A percentile compares a stretch with the other conserved stretches of the same genome.
Evolutionary conservation across 2,329 filamentous ascomycete genomes (phyloP).

Genomic region (Xylariaceae sp.): DNA sequence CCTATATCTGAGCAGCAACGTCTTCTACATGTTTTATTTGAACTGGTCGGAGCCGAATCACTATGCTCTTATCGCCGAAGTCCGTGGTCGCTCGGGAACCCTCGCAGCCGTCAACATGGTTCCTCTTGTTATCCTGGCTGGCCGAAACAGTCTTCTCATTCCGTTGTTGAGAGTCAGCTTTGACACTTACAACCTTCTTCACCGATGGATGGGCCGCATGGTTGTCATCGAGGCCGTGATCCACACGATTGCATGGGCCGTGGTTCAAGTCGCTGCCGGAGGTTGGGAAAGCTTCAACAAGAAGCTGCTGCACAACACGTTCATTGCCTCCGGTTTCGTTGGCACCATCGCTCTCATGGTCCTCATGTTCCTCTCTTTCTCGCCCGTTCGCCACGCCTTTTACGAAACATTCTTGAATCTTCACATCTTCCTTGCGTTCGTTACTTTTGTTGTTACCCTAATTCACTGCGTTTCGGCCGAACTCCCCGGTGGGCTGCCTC

Average conservation of each 20-base stretch:
- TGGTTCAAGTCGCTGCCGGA: constrained; percentile 62
- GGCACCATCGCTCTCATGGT: constrained; percentile 57
- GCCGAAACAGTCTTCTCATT: constrained; percentile 91
- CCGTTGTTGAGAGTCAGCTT: constrained; percentile 78
- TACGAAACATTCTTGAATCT: constrained; percentile 93
- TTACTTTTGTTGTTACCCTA: constrained; percentile 67
- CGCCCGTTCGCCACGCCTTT: constrained; percentile 83
- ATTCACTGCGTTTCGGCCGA: constrained; percentile 67
- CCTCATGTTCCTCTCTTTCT: constrained; percentile 65
- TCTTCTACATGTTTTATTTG: constrained; percentile 57
- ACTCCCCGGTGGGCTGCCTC: constrained; percentile 61
- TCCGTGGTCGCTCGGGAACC: constrained; percentile 79
- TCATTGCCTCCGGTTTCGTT: constrained; percentile 61
- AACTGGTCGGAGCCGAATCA: constrained; percentile 54
- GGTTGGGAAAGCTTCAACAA: constrained; percentile 55
- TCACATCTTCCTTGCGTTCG: constrained; percentile 70
- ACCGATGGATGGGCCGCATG: constrained; percentile 76
- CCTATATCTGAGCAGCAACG: constrained; percentile 55
- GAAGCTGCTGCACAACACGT: constrained; percentile 53
- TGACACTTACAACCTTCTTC: constrained; percentile 90
- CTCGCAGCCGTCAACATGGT: constrained; percentile 87
- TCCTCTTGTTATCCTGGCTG: constrained; percentile 79
- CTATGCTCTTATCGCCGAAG: constrained; percentile 67
- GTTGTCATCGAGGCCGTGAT: constrained; percentile 63
- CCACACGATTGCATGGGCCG: constrained; percentile 68